These are phyloP conservation scores for Gynostemma pentaphyllum DNA, from an alignment of 306 rosid genomes.

Conservation along the genomic window DNA sequence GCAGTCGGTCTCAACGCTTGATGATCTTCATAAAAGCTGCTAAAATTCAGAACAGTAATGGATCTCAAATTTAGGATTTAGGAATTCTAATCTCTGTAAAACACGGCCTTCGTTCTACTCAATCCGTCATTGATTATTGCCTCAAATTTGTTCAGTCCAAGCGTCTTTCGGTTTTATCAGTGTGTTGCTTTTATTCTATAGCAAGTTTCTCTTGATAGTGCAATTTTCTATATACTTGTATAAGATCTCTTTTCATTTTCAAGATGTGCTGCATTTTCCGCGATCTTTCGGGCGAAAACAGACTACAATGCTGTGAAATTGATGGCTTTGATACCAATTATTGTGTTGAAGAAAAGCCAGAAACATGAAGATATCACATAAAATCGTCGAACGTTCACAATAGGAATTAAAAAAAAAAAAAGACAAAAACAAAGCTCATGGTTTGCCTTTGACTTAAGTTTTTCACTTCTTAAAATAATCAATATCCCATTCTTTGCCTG, in stretches of 20 bases:
- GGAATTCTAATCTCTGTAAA: neutral
- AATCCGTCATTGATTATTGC: neutral
- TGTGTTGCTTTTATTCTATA: neutral
- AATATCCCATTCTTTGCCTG: no score
- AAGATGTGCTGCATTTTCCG: no score
- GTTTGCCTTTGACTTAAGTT: no score
- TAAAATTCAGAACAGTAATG: neutral
- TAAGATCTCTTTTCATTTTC: no score
- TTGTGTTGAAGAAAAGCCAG: neutral
- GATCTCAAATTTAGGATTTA: neutral
- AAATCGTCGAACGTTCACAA: no score
- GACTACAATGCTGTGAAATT: neutral
- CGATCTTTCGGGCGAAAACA: neutral
- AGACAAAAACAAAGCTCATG: no score
- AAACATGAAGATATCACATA: neutral
- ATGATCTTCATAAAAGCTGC: slow-evolving; percentile 8
- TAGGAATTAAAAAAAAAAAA: no score
- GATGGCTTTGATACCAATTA: neutral
- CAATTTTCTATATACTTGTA: no score
- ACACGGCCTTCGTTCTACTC: neutral
- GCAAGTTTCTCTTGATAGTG: neutral
- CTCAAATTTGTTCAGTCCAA: neutral
- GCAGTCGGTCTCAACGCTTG: slow-evolving; percentile 35
- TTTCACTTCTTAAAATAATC: no score
- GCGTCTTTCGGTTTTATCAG: neutral